Evolutionary conservation across 164 flowering plant genomes (phyloP).

Genomic region (Chloranthus sessilifolius): DNA sequence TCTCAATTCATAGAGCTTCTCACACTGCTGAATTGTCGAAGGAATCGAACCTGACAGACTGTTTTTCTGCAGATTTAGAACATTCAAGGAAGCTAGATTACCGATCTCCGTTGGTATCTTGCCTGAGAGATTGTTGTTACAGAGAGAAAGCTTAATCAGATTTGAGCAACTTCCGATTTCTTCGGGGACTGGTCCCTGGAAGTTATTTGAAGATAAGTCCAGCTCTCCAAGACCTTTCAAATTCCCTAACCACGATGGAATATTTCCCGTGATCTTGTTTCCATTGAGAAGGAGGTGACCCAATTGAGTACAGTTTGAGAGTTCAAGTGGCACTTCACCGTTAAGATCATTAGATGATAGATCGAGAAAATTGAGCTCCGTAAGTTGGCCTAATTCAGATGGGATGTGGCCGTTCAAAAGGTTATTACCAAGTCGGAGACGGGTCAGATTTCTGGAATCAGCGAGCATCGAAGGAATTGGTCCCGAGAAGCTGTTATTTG

Average conservation of each 20-base stretch:
- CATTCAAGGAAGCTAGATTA: conserved; percentile 60
- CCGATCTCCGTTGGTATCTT: conserved; percentile 70
- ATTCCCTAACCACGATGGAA: conserved; percentile 71
- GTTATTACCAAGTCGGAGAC: conserved; percentile 77
- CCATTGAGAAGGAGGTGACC: conserved; percentile 53
- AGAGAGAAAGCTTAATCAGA: conserved; percentile 67
- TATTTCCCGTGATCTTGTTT: conserved; percentile 44
- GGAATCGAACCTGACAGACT: conserved; percentile 76
- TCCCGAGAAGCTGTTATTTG: conserved; percentile 85
- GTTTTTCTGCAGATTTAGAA: conserved; percentile 65
- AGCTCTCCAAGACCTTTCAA: conserved; percentile 67
- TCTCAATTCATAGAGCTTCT: conserved; percentile 72
- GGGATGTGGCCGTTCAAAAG: conserved; percentile 54
- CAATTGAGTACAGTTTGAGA: conserved; percentile 47
- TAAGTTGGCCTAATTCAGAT: conserved; percentile 46
- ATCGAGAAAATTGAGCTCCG: conserved; percentile 64
- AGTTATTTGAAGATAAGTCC: conserved; percentile 66
- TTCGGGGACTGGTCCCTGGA: conserved; percentile 56
- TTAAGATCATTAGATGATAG: conserved; percentile 61
- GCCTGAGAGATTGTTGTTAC: conserved; percentile 61
- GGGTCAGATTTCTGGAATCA: conserved; percentile 43
- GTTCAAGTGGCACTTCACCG: conserved; percentile 38
- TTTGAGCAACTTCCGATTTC: conserved; percentile 64
- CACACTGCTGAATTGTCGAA: conserved; percentile 51
- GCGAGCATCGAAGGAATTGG: conserved; percentile 53